Evolutionary conservation across 306 rosid species (phyloP).

Genomic region (Vigna trinervia): DNA sequence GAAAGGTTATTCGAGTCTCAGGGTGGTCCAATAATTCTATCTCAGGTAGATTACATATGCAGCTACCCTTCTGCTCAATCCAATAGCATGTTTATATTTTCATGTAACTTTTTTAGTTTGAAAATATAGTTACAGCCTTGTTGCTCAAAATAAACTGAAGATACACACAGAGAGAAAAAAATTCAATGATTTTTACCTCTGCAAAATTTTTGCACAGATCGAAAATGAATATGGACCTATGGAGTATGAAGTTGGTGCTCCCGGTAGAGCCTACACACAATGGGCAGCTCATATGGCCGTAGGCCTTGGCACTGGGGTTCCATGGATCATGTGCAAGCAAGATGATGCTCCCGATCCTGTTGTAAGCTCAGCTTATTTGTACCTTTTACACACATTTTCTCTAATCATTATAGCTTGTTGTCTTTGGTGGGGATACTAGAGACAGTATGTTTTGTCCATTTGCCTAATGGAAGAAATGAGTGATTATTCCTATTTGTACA

Average conservation of each 20-base stretch:
- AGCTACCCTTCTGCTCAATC: slow-evolving; percentile 34
- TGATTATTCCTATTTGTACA: slow-evolving; percentile 45
- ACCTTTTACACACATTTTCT: slow-evolving; percentile 37
- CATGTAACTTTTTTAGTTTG: not conserved
- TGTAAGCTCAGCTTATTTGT: slow-evolving; percentile 58
- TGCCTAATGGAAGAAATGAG: slow-evolving; percentile 37
- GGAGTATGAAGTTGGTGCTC: slow-evolving; percentile 88
- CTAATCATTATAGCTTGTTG: slow-evolving; percentile 7
- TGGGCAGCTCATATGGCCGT: slow-evolving; percentile 99
- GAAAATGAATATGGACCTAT: slow-evolving; percentile 97
- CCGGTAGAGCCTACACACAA: slow-evolving; percentile 76
- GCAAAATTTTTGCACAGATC: slow-evolving; percentile 60
- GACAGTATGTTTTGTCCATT: slow-evolving; percentile 43
- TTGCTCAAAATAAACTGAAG: slow-evolving; percentile 3
- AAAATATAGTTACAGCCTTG: not conserved
- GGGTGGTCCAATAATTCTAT: slow-evolving; percentile 96
- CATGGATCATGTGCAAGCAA: slow-evolving; percentile 99
- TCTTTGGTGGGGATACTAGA: slow-evolving; percentile 51
- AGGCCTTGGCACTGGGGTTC: slow-evolving; percentile 93
- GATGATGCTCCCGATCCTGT: slow-evolving; percentile 99
- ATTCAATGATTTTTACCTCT: slow-evolving; percentile 39
- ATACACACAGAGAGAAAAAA: slow-evolving; percentile 9
- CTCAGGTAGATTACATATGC: slow-evolving; percentile 69
- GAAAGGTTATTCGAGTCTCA: slow-evolving; percentile 82
- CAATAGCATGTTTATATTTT: not conserved